Conservation (phyloP, 176 grass and related monocot species). For the Avena eriantha region DNA sequence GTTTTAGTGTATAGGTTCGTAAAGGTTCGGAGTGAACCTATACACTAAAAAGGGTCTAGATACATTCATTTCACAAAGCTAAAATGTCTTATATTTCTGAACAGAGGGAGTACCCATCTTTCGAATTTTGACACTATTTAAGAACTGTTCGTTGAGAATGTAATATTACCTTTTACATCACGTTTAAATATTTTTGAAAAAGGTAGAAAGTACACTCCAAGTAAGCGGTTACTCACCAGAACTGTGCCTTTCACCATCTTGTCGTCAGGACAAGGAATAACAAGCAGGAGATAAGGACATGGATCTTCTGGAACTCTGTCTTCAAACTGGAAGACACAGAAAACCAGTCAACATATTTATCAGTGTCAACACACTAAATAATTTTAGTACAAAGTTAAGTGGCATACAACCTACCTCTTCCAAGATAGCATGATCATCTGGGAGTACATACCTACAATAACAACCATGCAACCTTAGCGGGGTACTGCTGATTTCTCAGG, state of each 20-base stretch:
- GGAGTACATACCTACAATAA: slow-evolving; percentile 75
- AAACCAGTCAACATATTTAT: slow-evolving; percentile 25
- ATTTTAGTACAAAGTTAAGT: slow-evolving; percentile 16
- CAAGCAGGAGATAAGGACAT: slow-evolving; percentile 73
- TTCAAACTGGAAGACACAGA: slow-evolving; percentile 48
- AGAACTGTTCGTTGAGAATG: not conserved
- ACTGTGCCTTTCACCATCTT: slow-evolving; percentile 43
- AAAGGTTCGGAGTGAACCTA: too few species aligned
- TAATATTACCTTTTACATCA: slow-evolving; percentile 23
- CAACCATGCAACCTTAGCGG: slow-evolving; percentile 36
- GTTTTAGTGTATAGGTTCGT: too few species aligned
- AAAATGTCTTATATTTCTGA: too few species aligned
- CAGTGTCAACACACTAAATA: slow-evolving; percentile 8
- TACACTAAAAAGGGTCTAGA: too few species aligned
- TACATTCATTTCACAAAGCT: too few species aligned
- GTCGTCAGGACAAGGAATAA: slow-evolving; percentile 41
- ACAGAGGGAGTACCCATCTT: not conserved
- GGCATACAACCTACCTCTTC: slow-evolving; percentile 56
- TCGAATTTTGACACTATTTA: not conserved
- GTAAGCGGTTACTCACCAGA: slow-evolving; percentile 41
- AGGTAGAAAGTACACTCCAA: slow-evolving; percentile 5
- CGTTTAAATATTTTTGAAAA: slow-evolving; percentile 2
- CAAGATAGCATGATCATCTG: slow-evolving; percentile 71
- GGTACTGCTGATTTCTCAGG: slow-evolving; percentile 30
- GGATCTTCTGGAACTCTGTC: slow-evolving; percentile 68